Base-by-base conservation (phyloP, 2,329 filamentous ascomycete species). In the Diaporthe sp. region DNA sequence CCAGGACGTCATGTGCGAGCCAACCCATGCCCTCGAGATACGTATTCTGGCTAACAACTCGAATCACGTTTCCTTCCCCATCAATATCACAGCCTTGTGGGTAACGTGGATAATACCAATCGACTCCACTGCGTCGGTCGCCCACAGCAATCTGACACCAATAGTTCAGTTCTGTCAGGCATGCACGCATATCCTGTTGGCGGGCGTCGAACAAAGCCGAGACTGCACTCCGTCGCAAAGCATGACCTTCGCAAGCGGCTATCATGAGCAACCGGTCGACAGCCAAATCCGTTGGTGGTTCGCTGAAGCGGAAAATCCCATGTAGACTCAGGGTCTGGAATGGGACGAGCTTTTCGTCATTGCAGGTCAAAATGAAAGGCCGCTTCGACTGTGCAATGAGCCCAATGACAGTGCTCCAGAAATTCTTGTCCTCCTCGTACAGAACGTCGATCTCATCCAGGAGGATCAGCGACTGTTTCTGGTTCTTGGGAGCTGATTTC, bases 141-240 rank as follows among this genome's bases (percentile, higher is more conserved):
- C 97, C 97, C 13, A 99, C 92, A 0, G 94, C 95, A 84, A 98
- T 95, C 82, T 99, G 97, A 82, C 97, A 99, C 96, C 96, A 99
- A 82, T 97, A 97, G 82, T 98, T 93, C 39, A 99, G 89, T 77
- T 98, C 95, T 74, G 90, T 92, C 67, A 99, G 91, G 2, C 93
- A 92, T 31, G 93, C 95, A 73, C 97, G 92, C 17, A 99, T 85
- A 82, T 99, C 97, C 39, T 89, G 85, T 2, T 88, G 83, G 72
- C 94, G 93, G 19, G 91, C 91, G 72, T 89, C 87, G 80, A 95
- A 98, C 3, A 99, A 88, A 9, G 90, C 86, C 70, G 89, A 87
- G 0, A 98, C 89, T 0, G 94, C 91, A 37, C 90, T 82, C 55
- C 95, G 90, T 53, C 88, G 85, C 17, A 99, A 85, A 1, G 94